phyloP scores from a whole-genome alignment of 345 rosid genomes.

The Corchorus capsularis region DNA sequence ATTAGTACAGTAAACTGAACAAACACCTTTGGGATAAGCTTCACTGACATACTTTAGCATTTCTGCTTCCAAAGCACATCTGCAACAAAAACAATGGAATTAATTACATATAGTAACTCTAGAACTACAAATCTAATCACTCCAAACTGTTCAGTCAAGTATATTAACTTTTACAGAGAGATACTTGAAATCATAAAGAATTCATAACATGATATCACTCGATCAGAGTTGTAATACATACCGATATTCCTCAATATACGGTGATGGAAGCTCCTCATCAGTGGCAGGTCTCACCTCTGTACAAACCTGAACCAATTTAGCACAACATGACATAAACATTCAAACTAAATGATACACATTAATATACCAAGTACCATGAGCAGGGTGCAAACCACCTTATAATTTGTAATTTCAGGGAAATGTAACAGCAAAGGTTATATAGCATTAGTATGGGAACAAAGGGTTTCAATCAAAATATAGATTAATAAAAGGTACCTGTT shows the following conservation, averaged over 20 bases:
- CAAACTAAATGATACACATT: background rate
- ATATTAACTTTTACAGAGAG: constrained; percentile 2
- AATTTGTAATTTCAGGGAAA: constrained; percentile 7
- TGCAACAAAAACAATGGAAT: constrained; percentile 38
- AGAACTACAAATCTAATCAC: background rate
- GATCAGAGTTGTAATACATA: constrained; percentile 29
- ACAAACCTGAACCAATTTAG: constrained; percentile 83
- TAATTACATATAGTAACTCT: background rate
- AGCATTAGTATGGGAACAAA: background rate
- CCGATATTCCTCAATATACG: constrained; percentile 90
- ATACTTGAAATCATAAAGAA: background rate
- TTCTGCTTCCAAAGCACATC: constrained; percentile 86
- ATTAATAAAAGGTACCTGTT: constrained; percentile 60
- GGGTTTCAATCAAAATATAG: background rate
- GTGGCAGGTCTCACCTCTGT: constrained; percentile 85
- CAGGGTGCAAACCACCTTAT: background rate
- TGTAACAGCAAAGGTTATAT: background rate
- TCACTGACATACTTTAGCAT: constrained; percentile 78
- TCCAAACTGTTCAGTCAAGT: background rate
- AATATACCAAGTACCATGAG: background rate
- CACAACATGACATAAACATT: constrained; percentile 35
- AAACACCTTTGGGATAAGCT: constrained; percentile 90
- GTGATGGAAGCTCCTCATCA: constrained; percentile 90
- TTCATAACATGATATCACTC: constrained; percentile 12
- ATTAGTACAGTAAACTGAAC: constrained; percentile 68